These are phyloP conservation scores for Penicillium sp. DNA, from an alignment of 2,329 filamentous ascomycete genomes.

Conservation along the genomic window DNA sequence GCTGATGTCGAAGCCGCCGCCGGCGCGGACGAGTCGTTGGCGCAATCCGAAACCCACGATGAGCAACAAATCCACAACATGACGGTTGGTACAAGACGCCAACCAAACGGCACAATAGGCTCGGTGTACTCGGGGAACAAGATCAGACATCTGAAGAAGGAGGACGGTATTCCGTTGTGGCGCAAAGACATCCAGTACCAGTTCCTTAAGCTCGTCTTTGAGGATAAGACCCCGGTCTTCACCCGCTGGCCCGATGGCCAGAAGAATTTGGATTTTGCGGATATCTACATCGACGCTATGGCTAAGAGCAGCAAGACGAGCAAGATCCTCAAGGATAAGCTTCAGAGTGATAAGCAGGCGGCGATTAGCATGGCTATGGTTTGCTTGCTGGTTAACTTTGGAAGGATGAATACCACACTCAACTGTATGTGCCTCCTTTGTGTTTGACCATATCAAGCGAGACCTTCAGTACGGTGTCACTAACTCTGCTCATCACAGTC, in stretches of 20 bases:
- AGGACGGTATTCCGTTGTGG: conserved; percentile 70
- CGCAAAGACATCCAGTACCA: conserved; percentile 71
- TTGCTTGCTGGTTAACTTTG: conserved; percentile 94
- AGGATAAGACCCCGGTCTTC: conserved; percentile 71
- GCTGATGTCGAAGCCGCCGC: conserved; percentile 39
- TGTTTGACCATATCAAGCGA: background rate
- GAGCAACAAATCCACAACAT: conserved; percentile 44
- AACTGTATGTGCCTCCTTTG: conserved; percentile 71
- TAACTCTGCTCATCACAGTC: conserved; percentile 61
- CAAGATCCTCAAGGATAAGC: conserved; percentile 96
- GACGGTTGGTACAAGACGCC: conserved; percentile 60
- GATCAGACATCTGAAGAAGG: conserved; percentile 69
- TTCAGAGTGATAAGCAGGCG: conserved; percentile 86
- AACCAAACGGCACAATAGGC: conserved; percentile 68
- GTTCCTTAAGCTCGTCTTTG: conserved; percentile 66
- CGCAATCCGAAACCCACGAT: conserved; percentile 42
- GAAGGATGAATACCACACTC: conserved; percentile 97
- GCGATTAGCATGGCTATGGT: conserved; percentile 99
- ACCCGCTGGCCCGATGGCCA: conserved; percentile 87
- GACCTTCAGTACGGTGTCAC: conserved; percentile 6
- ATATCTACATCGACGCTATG: conserved; percentile 98
- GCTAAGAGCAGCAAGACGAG: conserved; percentile 98
- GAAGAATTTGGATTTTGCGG: conserved; percentile 78
- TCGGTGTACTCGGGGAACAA: conserved; percentile 72
- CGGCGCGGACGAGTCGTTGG: conserved; percentile 42